Percentiles rank a stretch among this genome's conserved stretches.
These are phyloP conservation scores for Rhizopogon vulgaris DNA, from an alignment of 768 basidiomycete genomes.

Conservation along the genomic window DNA sequence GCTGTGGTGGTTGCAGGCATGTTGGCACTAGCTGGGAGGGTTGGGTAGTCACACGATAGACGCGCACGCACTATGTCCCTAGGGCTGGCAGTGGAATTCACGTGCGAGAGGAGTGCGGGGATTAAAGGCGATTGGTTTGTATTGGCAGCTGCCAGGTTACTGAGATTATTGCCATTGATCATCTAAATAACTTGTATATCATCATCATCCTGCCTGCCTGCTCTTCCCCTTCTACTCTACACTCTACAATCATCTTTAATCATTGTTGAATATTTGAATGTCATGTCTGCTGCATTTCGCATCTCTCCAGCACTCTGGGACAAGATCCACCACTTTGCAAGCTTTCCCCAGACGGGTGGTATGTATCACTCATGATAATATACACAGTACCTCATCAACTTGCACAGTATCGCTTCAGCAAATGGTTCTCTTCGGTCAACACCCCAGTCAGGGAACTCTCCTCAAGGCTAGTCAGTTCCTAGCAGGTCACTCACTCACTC, in stretches of 20 bases:
- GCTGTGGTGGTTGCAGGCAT: too few species aligned
- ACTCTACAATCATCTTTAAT: neutral
- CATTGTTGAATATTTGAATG: neutral
- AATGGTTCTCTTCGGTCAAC: constrained; percentile 97
- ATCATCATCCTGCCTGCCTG: too few species aligned
- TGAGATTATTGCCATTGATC: too few species aligned
- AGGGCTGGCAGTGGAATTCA: too few species aligned
- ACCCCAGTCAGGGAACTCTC: constrained; percentile 90
- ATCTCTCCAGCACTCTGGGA: constrained; percentile 82
- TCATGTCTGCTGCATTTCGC: constrained; percentile 47
- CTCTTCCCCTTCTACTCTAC: too few species aligned
- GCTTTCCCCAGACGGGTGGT: constrained; percentile 92
- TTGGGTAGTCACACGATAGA: too few species aligned
- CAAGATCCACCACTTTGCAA: constrained; percentile 85
- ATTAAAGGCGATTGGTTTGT: too few species aligned
- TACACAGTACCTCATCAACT: neutral
- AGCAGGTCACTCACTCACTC: constrained; percentile 45
- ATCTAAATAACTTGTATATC: too few species aligned
- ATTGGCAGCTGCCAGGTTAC: too few species aligned
- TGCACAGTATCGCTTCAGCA: constrained; percentile 85
- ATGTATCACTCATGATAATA: constrained; percentile 15
- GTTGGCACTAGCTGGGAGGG: too few species aligned
- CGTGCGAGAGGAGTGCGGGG: too few species aligned
- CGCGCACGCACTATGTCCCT: too few species aligned
- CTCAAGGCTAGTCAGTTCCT: constrained; percentile 90